Base-by-base conservation (phyloP, 2,329 filamentous ascomycete genomes). In the Pseudogymnoascus sp. region DNA sequence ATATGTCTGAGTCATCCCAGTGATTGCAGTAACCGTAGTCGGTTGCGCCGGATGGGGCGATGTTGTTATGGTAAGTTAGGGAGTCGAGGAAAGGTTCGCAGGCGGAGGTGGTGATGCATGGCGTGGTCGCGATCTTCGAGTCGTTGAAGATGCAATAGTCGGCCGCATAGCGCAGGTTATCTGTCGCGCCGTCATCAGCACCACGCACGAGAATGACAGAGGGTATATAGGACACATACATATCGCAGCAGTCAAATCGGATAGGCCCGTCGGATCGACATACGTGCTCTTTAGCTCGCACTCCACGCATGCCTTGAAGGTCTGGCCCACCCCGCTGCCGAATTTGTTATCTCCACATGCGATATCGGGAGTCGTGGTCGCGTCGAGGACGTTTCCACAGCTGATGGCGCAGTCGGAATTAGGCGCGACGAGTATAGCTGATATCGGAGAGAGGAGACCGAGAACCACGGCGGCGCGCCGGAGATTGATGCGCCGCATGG, bases 151-250 rank as follows among this genome's bases (percentile, higher is more conserved):
- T 23, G 60, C 72, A 74, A 11, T 66, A 63, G 63, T 65, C 67
- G 8, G 72, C 62, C 5, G 68, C 65, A 61, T 65, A 72, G 9
- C 72, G 69, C 49, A 73, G 56, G 61, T 74, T 74, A 53, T 73
- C 72, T 74, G 18, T 16, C 37, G 21, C 34, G 7, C 25, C 18
- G 56, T 12, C 23, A 25, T 36, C 6, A 42, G 60, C 21, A 14
- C 56, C 65, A 28, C 65, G 62, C 42, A 46, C 21, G 23, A 9
- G 14, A 21, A 12, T 42, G 4, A 63, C 12, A 37, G 12, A 9
- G 21, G n/a, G 23, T n/a, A 23, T 25, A 40, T 9, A 6, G 31
- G 25, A 38, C 1, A 67, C 71, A 66, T 67, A 73, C 72, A 73
- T 8, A 72, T 64, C 62, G 69, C 72, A 66, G 67, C 71, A 56